Base-by-base conservation (phyloP, 768 basidiomycete genomes). In the Tylopilus vinaceipallidus region DNA sequence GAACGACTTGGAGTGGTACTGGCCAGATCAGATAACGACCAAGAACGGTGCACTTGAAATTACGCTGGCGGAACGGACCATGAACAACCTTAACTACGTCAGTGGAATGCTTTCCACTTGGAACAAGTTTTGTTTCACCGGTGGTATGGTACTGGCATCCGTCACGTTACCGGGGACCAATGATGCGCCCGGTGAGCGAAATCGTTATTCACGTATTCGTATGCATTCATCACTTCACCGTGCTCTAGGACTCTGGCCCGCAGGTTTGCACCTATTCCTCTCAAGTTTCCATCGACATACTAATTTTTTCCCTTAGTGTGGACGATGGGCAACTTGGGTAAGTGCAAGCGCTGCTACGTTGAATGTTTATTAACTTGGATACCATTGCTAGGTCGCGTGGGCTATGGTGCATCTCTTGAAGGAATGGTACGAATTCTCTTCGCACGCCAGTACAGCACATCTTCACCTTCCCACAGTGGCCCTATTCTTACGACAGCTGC, bases 101-200 rank as follows among this genome's bases (percentile, higher is more conserved):
- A 83, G 88, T 35, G 87, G 81, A 13, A 71, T 91, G 75, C 70
- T 90, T 62, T 70, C 80, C 20, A 77, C 79, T 16, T 73, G 84
- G 90, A 97, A 97, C 70, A 94, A 95, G 68, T 89, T 98, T 55
- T 98, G 91, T 71, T 94, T 95, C 70, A 91, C 91, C 26, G 91
- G 90, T 32, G 94, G 94, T 34, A 74, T 90, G 49, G 73, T 94
- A 44, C 83, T 89, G 56, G 71, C 77, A 3, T 78, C 80, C 30
- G 82, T 88, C n/a, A 74, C 72, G 23, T 70, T 92, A 40, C 90
- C 90, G 8, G 90, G 90, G 0, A 80, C 75, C 57, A 82, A 83
- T 54, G 14, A 61, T 19, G 71, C 91, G 29, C 70, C 58, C 20
- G 80, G 78, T 49, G 30, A 23, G 71, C 37, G 46, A 20, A 24